Conservation (phyloP, 2,329 filamentous ascomycete genomes). For the Xylariaceae sp. region DNA sequence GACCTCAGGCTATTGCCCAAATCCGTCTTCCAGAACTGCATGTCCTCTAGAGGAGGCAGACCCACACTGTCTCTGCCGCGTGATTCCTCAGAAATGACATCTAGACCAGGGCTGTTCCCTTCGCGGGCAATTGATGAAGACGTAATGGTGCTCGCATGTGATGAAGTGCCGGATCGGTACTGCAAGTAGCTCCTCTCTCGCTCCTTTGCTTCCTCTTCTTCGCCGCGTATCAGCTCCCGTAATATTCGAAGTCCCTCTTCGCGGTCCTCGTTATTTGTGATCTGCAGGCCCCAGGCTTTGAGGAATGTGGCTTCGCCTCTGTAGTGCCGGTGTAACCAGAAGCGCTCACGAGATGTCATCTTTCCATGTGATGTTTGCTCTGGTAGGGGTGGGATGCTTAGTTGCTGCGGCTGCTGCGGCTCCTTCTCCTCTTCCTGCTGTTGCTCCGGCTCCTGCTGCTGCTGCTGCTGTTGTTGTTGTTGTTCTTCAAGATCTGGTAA, state of each 20-base stretch:
- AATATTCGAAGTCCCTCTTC: slow-evolving; percentile 23
- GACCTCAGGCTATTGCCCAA: too few species aligned
- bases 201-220: slow-evolving; percentile 18
- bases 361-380: too few species aligned
- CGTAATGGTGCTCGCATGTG: slow-evolving; percentile 9
- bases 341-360: slow-evolving; percentile 22
- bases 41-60: background rate
- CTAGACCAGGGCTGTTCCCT: slow-evolving; percentile 11
- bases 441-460: slow-evolving; percentile 1
- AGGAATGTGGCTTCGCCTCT: slow-evolving; percentile 28
- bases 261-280: slow-evolving; percentile 23
- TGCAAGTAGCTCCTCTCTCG: slow-evolving; percentile 13
- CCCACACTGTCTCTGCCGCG: slow-evolving; percentile 8
- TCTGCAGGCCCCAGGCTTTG: slow-evolving; percentile 26
- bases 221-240: slow-evolving; percentile 24
- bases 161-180: slow-evolving; percentile 9
- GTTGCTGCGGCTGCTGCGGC: too few species aligned
- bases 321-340: slow-evolving; percentile 28
- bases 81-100: slow-evolving; percentile 22
- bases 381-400: too few species aligned
- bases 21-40: slow-evolving; percentile 8
- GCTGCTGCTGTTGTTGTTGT: too few species aligned
- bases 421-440: slow-evolving; percentile 5
- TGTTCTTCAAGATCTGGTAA: too few species aligned
- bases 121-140: slow-evolving; percentile 10